Conservation (phyloP, 164 flowering plant genomes). For the Sextonia rubra region DNA sequence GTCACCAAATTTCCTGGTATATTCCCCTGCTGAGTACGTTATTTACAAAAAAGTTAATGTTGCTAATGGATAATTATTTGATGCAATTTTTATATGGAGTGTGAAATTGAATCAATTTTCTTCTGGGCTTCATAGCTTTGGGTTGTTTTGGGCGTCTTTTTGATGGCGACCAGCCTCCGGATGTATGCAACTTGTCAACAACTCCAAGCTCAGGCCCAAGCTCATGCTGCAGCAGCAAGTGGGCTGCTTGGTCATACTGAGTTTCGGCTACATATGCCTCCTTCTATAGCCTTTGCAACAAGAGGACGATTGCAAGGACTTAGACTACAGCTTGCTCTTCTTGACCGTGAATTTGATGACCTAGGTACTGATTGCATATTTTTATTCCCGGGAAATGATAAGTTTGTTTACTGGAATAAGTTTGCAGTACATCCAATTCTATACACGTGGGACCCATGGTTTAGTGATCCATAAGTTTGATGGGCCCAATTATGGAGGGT, state of each 20-base stretch:
- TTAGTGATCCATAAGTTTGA: neutral
- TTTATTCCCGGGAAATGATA: neutral
- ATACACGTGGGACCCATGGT: neutral
- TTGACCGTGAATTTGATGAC: constrained; percentile 98
- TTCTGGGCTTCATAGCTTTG: constrained; percentile 52
- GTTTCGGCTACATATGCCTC: constrained; percentile 81
- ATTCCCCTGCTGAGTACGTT: neutral
- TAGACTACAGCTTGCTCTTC: constrained; percentile 97
- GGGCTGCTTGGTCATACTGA: constrained; percentile 88
- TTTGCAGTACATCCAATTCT: neutral
- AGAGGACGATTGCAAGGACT: constrained; percentile 90
- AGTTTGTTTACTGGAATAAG: neutral
- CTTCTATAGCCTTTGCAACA: constrained; percentile 84
- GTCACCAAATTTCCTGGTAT: constrained; percentile 93
- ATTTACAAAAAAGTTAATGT: neutral
- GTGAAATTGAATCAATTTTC: neutral
- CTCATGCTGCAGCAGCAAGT: constrained; percentile 79
- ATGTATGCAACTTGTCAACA: constrained; percentile 98
- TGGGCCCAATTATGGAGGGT: neutral
- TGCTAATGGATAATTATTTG: neutral
- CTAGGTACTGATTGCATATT: constrained; percentile 46
- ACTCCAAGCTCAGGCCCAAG: constrained; percentile 95
- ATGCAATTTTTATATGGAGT: neutral
- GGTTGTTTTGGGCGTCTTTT: constrained; percentile 81
- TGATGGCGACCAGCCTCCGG: constrained; percentile 86